A percentile compares a stretch with the other conserved stretches of the same genome.
Conservation (phyloP, 768 basidiomycete species). For the Suillus fuscotomentosus region DNA sequence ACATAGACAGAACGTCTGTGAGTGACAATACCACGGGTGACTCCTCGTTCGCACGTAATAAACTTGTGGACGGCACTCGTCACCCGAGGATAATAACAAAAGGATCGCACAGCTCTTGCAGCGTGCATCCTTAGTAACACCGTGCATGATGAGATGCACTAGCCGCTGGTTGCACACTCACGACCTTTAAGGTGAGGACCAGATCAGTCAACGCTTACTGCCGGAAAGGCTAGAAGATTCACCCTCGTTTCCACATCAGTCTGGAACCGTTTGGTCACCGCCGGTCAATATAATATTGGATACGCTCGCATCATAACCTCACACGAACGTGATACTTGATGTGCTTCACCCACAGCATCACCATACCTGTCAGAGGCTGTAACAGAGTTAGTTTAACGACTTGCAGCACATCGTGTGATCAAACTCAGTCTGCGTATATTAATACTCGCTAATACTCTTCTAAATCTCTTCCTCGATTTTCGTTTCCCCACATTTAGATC, state of each 20-base stretch:
- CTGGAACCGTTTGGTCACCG: not conserved
- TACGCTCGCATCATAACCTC: not conserved
- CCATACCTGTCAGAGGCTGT: not conserved
- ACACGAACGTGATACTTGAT: not conserved
- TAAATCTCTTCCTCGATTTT: not conserved
- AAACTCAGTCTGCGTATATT: not conserved
- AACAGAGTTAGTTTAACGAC: not conserved
- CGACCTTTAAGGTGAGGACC: not conserved
- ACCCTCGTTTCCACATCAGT: not conserved
- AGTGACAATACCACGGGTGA: not conserved
- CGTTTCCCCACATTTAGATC: conserved; percentile 2
- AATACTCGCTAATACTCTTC: not conserved
- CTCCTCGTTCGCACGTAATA: not conserved
- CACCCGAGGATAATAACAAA: not conserved
- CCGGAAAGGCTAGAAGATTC: not conserved
- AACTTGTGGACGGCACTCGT: not conserved
- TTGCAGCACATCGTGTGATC: not conserved
- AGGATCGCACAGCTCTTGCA: not conserved
- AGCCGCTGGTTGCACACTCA: not conserved
- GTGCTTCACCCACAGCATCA: no score
- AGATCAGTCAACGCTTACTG: not conserved
- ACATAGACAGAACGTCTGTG: not conserved
- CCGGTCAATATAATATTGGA: not conserved
- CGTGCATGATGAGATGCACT: not conserved
- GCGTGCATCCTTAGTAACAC: not conserved